A percentile compares a stretch with the other conserved stretches of the same genome.
These are phyloP conservation scores for Lentinula lateritia DNA, from an alignment of 768 basidiomycete genomes.

Conservation along the genomic window DNA sequence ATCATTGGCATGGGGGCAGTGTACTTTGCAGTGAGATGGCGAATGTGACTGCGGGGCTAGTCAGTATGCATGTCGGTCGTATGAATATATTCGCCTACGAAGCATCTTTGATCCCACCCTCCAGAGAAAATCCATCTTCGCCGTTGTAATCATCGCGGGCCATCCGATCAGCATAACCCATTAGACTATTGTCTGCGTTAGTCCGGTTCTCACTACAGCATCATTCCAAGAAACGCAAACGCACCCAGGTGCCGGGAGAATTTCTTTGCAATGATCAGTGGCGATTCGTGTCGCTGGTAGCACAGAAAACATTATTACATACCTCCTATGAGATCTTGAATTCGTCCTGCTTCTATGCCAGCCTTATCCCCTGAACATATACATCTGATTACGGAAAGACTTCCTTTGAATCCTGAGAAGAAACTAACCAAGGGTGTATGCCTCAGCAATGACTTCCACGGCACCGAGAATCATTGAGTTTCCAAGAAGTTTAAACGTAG, in stretches of 20 bases:
- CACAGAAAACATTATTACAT: background rate
- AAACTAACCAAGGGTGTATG: constrained; percentile 61
- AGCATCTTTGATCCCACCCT: constrained; percentile 87
- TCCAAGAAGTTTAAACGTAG: constrained; percentile 72
- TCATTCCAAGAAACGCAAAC: constrained; percentile 11
- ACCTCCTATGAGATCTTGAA: constrained; percentile 58
- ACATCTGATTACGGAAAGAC: background rate
- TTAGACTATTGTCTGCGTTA: constrained; percentile 28
- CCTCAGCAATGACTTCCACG: constrained; percentile 76
- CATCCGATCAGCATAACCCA: constrained; percentile 64
- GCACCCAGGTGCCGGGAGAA: constrained; percentile 63
- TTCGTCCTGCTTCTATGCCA: constrained; percentile 63
- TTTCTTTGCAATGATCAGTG: constrained; percentile 31
- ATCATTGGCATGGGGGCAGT: constrained; percentile 68
- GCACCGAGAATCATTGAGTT: constrained; percentile 75
- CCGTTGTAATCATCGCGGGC: constrained; percentile 71
- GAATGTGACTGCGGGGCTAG: constrained; percentile 40
- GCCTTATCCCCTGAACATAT: constrained; percentile 47
- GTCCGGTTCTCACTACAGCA: background rate
- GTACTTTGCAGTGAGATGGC: constrained; percentile 57
- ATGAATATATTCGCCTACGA: constrained; percentile 30
- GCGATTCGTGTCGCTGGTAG: constrained; percentile 11
- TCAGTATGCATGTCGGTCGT: background rate
- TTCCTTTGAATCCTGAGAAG: background rate
- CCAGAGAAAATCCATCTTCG: constrained; percentile 67